Base-by-base conservation (phyloP, 306 rosid species). In the Arachis hypogaea region DNA sequence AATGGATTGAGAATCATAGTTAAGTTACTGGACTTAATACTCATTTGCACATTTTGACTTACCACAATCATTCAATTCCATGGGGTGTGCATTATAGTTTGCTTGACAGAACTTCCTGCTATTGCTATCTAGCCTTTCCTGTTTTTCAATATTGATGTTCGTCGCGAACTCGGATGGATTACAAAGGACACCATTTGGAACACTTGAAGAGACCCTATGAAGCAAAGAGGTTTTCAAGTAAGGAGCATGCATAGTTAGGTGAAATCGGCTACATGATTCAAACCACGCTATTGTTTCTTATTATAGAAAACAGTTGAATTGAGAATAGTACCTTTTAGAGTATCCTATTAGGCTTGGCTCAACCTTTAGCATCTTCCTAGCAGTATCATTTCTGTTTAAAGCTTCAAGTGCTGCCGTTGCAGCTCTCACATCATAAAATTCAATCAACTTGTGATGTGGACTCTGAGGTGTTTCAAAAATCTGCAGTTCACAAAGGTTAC, bases 1-100 rank as follows among this genome's bases (percentile, higher is more conserved):
- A 59, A 58, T 59, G 51, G 41, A 75, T 44, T 64, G 28, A 55
- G 28, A 74, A 54, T 42, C 63, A 1, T 22, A 22, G 28, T 22
- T 22, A 22, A 22, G 28, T 22, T 22, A 22, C 28, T 22, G 28
- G 28, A 22, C 28, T 22, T 29, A 11, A 22, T 41, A 44, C 38
- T 44, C 68, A 40, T 64, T 12, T 28, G 46, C 33, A 66, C 49
- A 11, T 75, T 11, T 16, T 60, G 78, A 59, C 83, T 75, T 74
- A 88, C 93, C 93, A 72, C 84, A 74, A 80, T 77, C 82, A 30
- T 76, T 83, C 71, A 82, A 77, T 70, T 82, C 87, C 77, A 81
- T 54, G 30, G 80, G 72, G 49, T 30, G 81, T 62, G 82, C 70
- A 68, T 76, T 84, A 44, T 82, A 52, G 41, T 63, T 82, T 46